Percentiles rank a stretch among this genome's conserved stretches.
These are phyloP conservation scores for Paramecium octaurelia DNA, from an alignment of 73 alveolate genomes.

Conservation along the genomic window DNA sequence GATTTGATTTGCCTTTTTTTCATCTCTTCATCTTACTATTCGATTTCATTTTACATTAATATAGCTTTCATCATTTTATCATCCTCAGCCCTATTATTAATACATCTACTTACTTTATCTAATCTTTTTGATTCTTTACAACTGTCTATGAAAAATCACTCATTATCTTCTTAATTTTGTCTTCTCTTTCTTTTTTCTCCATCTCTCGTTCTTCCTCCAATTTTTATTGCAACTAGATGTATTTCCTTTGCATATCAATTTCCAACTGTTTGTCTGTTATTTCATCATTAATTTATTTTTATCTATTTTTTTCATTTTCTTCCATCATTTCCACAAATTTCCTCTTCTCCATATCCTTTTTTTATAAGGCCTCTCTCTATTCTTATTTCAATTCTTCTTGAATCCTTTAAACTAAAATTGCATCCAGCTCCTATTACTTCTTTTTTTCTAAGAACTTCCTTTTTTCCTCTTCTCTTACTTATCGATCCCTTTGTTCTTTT, in stretches of 20 bases:
- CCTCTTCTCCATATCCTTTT: constrained; percentile 21
- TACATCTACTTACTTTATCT: not conserved
- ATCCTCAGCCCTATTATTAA: constrained; percentile 37
- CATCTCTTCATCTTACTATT: constrained; percentile 32
- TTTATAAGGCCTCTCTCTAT: constrained; percentile 44
- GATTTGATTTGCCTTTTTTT: constrained; percentile 4
- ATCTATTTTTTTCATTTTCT: constrained; percentile 55
- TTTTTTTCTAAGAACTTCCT: constrained; percentile 44
- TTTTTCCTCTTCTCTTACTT: constrained; percentile 58
- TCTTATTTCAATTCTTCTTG: constrained; percentile 53
- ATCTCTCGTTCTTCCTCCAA: constrained; percentile 53
- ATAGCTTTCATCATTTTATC: constrained; percentile 59
- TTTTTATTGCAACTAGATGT: constrained; percentile 33
- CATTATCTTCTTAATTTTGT: constrained; percentile 58
- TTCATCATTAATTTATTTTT: constrained; percentile 35
- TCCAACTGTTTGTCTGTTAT: constrained; percentile 27
- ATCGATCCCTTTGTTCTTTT: constrained; percentile 56
- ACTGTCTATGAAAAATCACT: constrained; percentile 53
- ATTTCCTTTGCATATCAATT: constrained; percentile 37
- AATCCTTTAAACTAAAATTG: constrained; percentile 46
- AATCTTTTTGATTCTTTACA: constrained; percentile 51
- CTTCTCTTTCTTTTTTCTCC: constrained; percentile 62
- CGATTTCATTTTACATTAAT: constrained; percentile 34
- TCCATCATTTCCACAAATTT: constrained; percentile 54
- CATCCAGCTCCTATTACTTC: constrained; percentile 57